Base-by-base conservation (phyloP, 257 asterid species). In the Misopates orontium region DNA sequence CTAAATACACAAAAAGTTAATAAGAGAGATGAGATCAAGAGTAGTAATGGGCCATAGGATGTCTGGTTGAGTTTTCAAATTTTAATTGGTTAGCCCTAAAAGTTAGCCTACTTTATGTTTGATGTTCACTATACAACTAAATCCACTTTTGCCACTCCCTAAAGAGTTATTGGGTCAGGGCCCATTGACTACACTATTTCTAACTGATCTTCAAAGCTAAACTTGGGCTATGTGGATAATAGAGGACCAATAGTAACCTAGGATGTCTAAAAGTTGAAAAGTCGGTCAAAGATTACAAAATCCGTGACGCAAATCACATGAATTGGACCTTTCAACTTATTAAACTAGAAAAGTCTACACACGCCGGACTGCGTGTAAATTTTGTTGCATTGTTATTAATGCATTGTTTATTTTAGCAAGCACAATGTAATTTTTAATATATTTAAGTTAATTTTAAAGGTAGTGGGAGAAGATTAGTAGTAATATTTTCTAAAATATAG, bases 151-250 rank as follows among this genome's bases (percentile, higher is more conserved):
- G 28, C 14, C 41, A n/a, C n/a, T 22, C 42, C 15, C 14, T 24
- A 24, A 17, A 39, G 11, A 48, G 57, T 12, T 40, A 3, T 60
- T 40, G 74, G 71, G 58, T 62, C 56, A 15, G 31, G 52, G 53
- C 70, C 78, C 76, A 73, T 41, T 40, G 36, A 2, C 36, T 2
- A 20, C 32, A 10, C 7, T 45, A 4, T 56, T 49, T 18, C 4
- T 58, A n/a, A 28, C 76, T 40, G 68, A 32, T 73, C 72, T 84
- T 76, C 69, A 19, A 81, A 69, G 79, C 57, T 40, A 72, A 71
- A 70, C 6, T 54, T 70, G 65, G 73, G 52, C 69, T 64, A 71
- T 20, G 0, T 63, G 44, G 64, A 13, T 21, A 53, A 49, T 48
- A 62, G 52, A 1, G 17, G 56, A 19, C 59, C 24, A n/a, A 56